Evolutionary conservation across 352 stramenopile genomes (phyloP).

Genomic region (Phytophthora pisi): DNA sequence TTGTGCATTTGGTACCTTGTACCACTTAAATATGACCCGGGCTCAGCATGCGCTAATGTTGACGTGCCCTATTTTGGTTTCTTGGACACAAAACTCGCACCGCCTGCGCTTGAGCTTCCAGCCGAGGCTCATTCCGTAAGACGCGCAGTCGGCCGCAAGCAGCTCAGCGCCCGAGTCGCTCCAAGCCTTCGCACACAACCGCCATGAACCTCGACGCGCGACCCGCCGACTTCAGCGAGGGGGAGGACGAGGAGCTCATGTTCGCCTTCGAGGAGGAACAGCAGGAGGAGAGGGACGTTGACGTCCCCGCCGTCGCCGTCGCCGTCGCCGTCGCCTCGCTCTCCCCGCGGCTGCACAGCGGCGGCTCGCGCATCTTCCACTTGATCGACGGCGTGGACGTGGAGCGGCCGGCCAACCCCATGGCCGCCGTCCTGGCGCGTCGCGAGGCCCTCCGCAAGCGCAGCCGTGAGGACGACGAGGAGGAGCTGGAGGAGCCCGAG

Average conservation of each 20-base stretch:
- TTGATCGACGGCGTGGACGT: conserved; percentile 38
- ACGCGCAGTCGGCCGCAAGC: conserved; percentile 18
- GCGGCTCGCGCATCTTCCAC: conserved; percentile 32
- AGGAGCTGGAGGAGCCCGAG: conserved; percentile 12
- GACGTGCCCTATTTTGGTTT: conserved; percentile 1
- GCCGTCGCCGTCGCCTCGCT: neutral
- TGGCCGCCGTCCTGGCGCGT: conserved; percentile 49
- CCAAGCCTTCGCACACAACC: neutral
- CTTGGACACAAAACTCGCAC: neutral
- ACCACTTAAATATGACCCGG: neutral
- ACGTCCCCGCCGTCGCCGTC: too few relatives aligned
- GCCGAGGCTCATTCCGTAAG: conserved; percentile 41
- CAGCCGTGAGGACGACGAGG: conserved; percentile 19
- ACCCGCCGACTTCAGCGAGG: conserved; percentile 22
- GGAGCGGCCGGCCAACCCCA: conserved; percentile 47
- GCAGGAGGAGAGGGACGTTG: too few relatives aligned
- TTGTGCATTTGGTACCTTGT: neutral
- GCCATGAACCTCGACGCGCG: neutral
- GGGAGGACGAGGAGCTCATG: conserved; percentile 75
- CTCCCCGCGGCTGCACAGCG: conserved; percentile 18
- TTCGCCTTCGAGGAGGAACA: conserved; percentile 64
- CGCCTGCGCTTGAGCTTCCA: neutral
- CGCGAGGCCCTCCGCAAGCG: conserved; percentile 47
- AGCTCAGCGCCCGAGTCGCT: conserved; percentile 2
- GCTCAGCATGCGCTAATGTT: neutral